phyloP scores from a whole-genome alignment of 2,329 filamentous ascomycete species.

The Fusarium sp. region DNA sequence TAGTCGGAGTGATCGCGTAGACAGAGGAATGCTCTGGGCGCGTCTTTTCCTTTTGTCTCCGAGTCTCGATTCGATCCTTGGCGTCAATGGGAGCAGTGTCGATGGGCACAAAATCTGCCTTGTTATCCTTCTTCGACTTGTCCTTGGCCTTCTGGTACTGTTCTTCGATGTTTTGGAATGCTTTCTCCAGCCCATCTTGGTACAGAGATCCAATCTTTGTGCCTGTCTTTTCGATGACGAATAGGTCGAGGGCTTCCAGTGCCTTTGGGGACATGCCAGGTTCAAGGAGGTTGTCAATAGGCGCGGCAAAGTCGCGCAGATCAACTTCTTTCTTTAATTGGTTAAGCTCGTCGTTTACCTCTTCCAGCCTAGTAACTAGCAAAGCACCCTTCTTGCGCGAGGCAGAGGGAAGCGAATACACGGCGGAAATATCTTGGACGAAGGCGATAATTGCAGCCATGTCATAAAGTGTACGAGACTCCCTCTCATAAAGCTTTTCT shows the following conservation, averaged over 20 bases:
- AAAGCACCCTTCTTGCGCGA: too few species aligned
- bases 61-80: conserved; percentile 45
- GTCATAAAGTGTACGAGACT: too few species aligned
- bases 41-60: conserved; percentile 56
- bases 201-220: conserved; percentile 55
- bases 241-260: too few species aligned
- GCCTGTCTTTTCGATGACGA: too few species aligned
- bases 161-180: conserved; percentile 45
- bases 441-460: too few species aligned
- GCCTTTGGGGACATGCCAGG: conserved; percentile 50
- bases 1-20: conserved; percentile 42
- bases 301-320: conserved; percentile 50
- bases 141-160: conserved; percentile 41
- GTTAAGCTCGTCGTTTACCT: too few species aligned
- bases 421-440: too few species aligned
- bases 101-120: not conserved
- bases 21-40: conserved; percentile 49
- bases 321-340: conserved; percentile 51
- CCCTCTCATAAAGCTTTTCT: too few species aligned
- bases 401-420: too few species aligned
- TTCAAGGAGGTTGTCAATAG: conserved; percentile 46
- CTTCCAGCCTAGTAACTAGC: too few species aligned
- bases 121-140: conserved; percentile 28
- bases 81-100: conserved; percentile 30
- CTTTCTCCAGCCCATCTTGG: conserved; percentile 53